Conservation (phyloP, 2,329 filamentous ascomycete genomes). For the Xylaria sp. region DNA sequence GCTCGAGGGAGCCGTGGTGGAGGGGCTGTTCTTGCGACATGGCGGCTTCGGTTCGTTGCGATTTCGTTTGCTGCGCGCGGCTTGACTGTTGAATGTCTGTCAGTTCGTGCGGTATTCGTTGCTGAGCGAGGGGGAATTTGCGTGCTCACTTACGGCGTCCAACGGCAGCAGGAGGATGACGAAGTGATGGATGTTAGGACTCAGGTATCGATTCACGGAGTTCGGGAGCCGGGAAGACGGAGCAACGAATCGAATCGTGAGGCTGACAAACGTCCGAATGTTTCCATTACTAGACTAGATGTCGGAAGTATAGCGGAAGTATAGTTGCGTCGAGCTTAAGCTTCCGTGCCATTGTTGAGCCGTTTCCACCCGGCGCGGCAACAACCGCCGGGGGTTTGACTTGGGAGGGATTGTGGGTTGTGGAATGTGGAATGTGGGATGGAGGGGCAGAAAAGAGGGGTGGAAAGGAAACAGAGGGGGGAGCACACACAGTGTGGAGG, state of each 20-base stretch:
- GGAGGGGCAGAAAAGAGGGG: constrained; percentile 21
- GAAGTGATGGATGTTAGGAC: too few relatives aligned
- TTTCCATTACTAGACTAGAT: too few relatives aligned
- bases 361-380: constrained; percentile 33
- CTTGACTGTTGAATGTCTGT: too few relatives aligned
- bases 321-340: neutral
- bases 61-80: neutral
- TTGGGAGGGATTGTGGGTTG: neutral
- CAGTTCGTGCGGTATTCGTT: too few relatives aligned
- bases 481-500: constrained; percentile 16
- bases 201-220: too few relatives aligned
- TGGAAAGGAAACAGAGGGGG: neutral
- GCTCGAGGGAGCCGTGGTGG: constrained; percentile 55
- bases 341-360: constrained; percentile 23
- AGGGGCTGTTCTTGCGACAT: constrained; percentile 38
- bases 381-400: neutral
- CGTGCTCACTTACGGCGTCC: too few relatives aligned
- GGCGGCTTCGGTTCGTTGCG: neutral
- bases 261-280: too few relatives aligned
- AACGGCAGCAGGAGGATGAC: too few relatives aligned
- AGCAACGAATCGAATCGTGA: too few relatives aligned
- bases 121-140: too few relatives aligned
- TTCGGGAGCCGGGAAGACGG: too few relatives aligned
- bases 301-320: neutral
- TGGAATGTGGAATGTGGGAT: neutral